phyloP scores from a whole-genome alignment of 331 rosid species.

The Malus hybrid region DNA sequence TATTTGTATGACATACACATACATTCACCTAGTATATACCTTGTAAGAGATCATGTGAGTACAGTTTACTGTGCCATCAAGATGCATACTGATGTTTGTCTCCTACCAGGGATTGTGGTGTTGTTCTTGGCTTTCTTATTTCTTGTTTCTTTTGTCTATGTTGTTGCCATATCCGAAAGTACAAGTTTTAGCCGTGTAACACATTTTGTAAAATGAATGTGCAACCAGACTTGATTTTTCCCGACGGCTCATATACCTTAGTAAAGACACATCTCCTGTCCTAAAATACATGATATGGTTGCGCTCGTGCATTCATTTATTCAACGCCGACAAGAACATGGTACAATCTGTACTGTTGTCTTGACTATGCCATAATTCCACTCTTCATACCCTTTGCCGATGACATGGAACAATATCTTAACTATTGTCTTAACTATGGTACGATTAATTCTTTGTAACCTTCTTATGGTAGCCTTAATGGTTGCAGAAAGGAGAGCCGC shows the following conservation, averaged over 20 bases:
- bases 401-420: neutral
- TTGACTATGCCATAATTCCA: too few relatives aligned
- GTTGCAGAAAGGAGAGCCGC: slow-evolving; percentile 98
- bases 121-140: neutral
- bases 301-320: neutral
- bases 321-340: neutral
- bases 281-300: neutral
- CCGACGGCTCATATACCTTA: neutral
- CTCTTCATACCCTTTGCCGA: too few relatives aligned
- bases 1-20: neutral
- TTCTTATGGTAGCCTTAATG: neutral
- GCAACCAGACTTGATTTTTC: neutral
- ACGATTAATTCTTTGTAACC: neutral
- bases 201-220: neutral
- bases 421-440: neutral
- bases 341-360: too few relatives aligned
- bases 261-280: neutral
- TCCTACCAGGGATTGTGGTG: neutral
- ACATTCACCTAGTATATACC: neutral
- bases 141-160: neutral
- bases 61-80: neutral
- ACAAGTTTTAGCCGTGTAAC: neutral
- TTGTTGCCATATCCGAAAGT: neutral
- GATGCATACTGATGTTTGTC: neutral
- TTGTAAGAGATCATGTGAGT: neutral